Percentiles rank a stretch among this genome's conserved stretches.
phyloP scores from a whole-genome alignment of 1,284 basidiomycete genomes.

The Mycosarcoma mackinlayi region DNA sequence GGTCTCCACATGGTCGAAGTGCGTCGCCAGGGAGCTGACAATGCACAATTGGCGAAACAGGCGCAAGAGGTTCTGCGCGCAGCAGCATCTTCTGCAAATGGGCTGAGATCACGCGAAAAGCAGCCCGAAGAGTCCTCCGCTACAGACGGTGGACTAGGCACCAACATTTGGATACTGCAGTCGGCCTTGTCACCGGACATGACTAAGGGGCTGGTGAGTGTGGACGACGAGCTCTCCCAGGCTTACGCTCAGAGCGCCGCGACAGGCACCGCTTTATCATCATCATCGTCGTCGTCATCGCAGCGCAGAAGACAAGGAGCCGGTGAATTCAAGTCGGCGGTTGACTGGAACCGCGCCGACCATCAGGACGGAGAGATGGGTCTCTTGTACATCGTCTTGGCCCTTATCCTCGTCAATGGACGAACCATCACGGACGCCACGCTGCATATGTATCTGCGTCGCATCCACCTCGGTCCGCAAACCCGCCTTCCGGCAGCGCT shows the following conservation, averaged over 20 bases:
- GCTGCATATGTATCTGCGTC: constrained; percentile 29
- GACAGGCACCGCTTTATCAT: too few species aligned
- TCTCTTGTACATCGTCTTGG: constrained; percentile 63
- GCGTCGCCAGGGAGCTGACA: constrained; percentile 50
- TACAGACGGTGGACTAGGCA: constrained; percentile 12
- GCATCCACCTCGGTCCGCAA: constrained; percentile 30
- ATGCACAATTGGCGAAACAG: constrained; percentile 42
- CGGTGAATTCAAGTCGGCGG: constrained; percentile 15
- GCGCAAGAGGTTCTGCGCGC: constrained; percentile 27
- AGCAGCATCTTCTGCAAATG: constrained; percentile 30
- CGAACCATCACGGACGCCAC: constrained; percentile 60
- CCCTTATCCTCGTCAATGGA: constrained; percentile 66
- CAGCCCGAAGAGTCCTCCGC: constrained; percentile 9
- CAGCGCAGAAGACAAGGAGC: constrained; percentile 9
- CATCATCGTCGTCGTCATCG: constrained; percentile 7
- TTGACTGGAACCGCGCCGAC: constrained; percentile 45
- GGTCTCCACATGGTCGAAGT: constrained; percentile 56
- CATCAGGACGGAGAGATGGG: constrained; percentile 60
- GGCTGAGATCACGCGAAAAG: constrained; percentile 19
- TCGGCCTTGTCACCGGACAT: constrained; percentile 17
- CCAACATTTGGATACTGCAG: constrained; percentile 31
- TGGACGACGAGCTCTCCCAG: constrained; percentile 18
- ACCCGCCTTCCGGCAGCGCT: constrained; percentile 26
- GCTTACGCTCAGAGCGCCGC: constrained; percentile 13
- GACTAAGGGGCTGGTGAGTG: constrained; percentile 11